phyloP scores from a whole-genome alignment of 768 basidiomycete species.

The Auricularia heimuer region DNA sequence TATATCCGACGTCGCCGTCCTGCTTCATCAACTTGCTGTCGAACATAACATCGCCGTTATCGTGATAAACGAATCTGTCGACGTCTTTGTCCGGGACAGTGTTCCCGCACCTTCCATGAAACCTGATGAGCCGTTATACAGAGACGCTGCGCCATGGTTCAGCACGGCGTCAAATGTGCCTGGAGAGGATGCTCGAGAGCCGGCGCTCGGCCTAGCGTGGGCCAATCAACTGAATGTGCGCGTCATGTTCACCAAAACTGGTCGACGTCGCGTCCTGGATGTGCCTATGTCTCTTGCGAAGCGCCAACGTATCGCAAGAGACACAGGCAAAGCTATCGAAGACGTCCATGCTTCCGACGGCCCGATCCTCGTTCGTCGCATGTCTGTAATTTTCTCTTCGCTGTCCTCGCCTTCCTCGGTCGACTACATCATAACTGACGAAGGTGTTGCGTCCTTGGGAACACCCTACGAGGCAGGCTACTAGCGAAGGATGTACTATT shows the following conservation, averaged over 20 bases:
- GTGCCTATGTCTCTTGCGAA: constrained; percentile 17
- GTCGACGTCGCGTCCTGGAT: constrained; percentile 48
- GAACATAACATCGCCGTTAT: constrained; percentile 60
- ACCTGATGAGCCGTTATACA: constrained; percentile 44
- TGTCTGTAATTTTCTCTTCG: constrained; percentile 72
- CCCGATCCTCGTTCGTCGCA: constrained; percentile 50
- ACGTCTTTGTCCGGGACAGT: constrained; percentile 45
- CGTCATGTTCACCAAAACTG: constrained; percentile 73
- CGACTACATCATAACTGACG: constrained; percentile 63
- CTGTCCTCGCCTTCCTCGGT: constrained; percentile 45
- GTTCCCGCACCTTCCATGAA: constrained; percentile 13
- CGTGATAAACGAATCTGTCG: constrained; percentile 83
- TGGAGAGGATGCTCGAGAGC: constrained; percentile 61
- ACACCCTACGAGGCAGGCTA: background rate
- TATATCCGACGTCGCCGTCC: constrained; percentile 53
- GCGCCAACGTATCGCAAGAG: constrained; percentile 2
- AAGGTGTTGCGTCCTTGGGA: constrained; percentile 36
- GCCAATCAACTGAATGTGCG: constrained; percentile 85
- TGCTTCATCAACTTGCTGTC: constrained; percentile 63
- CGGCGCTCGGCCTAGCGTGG: constrained; percentile 82
- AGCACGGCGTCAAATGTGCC: constrained; percentile 48
- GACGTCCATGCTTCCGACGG: constrained; percentile 20
- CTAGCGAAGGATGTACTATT: background rate
- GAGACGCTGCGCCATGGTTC: constrained; percentile 70
- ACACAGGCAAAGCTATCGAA: constrained; percentile 22